Conservation (phyloP, 345 rosid species). For the Ceriops decandra region DNA sequence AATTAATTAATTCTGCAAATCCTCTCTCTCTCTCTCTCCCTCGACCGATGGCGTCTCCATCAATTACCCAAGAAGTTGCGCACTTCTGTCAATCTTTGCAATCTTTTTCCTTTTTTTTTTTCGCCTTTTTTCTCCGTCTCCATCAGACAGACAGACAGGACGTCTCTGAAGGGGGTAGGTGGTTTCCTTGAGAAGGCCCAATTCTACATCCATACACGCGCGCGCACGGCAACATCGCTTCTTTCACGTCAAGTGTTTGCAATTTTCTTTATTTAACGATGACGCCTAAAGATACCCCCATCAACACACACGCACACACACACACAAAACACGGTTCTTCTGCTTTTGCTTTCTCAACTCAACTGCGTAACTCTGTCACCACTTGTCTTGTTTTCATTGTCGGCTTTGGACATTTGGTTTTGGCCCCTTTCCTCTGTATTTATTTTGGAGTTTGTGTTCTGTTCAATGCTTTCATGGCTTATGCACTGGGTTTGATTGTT, state of each 20-base stretch:
- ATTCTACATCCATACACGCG: too few species aligned
- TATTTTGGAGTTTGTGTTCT: conserved; percentile 7
- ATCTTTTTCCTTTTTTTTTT: too few species aligned
- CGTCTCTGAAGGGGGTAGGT: too few species aligned
- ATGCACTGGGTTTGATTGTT: conserved; percentile 6
- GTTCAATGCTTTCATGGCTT: conserved; percentile 8
- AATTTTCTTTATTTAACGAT: conserved; percentile 37
- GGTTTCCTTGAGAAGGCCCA: too few species aligned
- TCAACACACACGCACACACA: background rate
- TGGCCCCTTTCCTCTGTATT: conserved; percentile 8
- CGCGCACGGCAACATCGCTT: background rate
- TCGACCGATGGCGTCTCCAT: too few species aligned
- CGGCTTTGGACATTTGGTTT: conserved; percentile 35
- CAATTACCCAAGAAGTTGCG: too few species aligned
- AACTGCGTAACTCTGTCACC: conserved; percentile 15
- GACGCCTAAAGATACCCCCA: conserved; percentile 35
- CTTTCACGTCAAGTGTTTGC: conserved; percentile 25
- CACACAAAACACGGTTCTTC: conserved; percentile 8
- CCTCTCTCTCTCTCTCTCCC: too few species aligned
- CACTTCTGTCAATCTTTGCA: too few species aligned
- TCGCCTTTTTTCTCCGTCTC: too few species aligned
- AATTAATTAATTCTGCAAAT: too few species aligned
- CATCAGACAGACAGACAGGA: too few species aligned
- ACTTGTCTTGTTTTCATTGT: conserved; percentile 23
- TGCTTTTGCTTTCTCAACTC: conserved; percentile 25